Evolutionary conservation across 257 asterid genomes (phyloP).

Genomic region (Mentha longifolia): DNA sequence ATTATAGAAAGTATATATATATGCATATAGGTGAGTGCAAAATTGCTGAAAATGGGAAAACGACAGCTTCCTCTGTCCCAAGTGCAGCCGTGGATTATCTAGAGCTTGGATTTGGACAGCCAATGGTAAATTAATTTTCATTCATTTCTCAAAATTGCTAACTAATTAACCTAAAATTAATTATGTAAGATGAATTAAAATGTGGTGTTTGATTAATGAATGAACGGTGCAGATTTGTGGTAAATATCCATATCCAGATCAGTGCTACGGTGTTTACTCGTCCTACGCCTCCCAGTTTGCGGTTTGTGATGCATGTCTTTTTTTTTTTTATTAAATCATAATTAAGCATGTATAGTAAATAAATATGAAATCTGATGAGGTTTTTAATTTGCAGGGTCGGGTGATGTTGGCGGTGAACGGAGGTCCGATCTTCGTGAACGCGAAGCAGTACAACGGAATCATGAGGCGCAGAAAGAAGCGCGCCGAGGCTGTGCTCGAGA

Average conservation of each 20-base stretch:
- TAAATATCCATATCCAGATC: conserved; percentile 61
- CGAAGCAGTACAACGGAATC: conserved; percentile 82
- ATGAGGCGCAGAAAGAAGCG: conserved; percentile 77
- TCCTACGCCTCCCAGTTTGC: conserved; percentile 52
- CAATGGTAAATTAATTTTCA: conserved; percentile 38
- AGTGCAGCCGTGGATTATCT: conserved; percentile 38
- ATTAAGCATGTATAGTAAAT: no score
- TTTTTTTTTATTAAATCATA: neutral
- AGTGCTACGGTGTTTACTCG: conserved; percentile 51
- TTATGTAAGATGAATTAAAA: no score
- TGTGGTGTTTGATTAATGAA: neutral
- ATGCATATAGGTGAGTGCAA: conserved; percentile 37
- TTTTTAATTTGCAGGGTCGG: conserved; percentile 54
- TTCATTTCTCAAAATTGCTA: neutral
- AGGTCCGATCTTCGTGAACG: conserved; percentile 70
- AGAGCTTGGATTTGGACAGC: conserved; percentile 59
- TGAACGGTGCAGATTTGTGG: conserved; percentile 48
- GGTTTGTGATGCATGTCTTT: conserved; percentile 37
- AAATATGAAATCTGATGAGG: neutral
- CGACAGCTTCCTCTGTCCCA: conserved; percentile 30
- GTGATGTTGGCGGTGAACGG: conserved; percentile 74
- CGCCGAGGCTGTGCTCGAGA: conserved; percentile 58
- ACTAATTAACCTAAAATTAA: no score
- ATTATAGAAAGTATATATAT: neutral
- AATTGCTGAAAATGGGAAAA: conserved; percentile 44